Conservation (phyloP, 108 stramenopile genomes). For the Nitzschia inconspicua region DNA sequence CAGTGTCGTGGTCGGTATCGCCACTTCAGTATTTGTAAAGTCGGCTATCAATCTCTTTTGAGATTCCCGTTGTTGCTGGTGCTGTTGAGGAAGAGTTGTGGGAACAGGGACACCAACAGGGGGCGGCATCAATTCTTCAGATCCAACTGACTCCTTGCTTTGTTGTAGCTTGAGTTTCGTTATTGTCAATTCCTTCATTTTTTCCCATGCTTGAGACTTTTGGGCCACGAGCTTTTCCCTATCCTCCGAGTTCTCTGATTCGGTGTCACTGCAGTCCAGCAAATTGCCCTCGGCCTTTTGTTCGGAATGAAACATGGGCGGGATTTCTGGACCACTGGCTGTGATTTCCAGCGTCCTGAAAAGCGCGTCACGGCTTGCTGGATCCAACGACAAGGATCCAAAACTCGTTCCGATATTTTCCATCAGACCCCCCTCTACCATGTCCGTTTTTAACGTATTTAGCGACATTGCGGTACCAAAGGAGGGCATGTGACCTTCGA, state of each 20-base stretch:
- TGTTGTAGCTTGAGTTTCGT: background rate
- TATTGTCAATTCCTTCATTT: conserved; percentile 26
- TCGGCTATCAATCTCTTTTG: background rate
- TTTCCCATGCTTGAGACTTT: conserved; percentile 43
- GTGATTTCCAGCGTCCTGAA: conserved; percentile 10
- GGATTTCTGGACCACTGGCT: conserved; percentile 20
- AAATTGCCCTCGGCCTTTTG: conserved; percentile 32
- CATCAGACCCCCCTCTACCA: conserved; percentile 37
- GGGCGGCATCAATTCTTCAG: conserved; percentile 23
- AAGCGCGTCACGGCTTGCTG: conserved; percentile 1
- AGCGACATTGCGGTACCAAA: conserved; percentile 42
- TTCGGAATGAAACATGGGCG: conserved; percentile 26
- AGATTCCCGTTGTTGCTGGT: background rate
- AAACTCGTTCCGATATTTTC: conserved; percentile 48
- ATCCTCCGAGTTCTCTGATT: conserved; percentile 38
- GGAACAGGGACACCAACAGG: conserved; percentile 2
- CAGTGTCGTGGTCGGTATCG: conserved; percentile 28
- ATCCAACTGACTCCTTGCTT: conserved; percentile 9
- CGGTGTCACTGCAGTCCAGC: conserved; percentile 53
- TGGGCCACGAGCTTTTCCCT: conserved; percentile 11
- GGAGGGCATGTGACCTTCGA: conserved; percentile 28
- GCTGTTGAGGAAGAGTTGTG: too few relatives aligned
- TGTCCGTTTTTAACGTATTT: conserved; percentile 9
- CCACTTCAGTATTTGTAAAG: conserved; percentile 16
- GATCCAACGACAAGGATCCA: conserved; percentile 38